These are phyloP conservation scores for Sarocladium kiliense DNA, from an alignment of 2,329 filamentous ascomycete species.

Conservation along the genomic window DNA sequence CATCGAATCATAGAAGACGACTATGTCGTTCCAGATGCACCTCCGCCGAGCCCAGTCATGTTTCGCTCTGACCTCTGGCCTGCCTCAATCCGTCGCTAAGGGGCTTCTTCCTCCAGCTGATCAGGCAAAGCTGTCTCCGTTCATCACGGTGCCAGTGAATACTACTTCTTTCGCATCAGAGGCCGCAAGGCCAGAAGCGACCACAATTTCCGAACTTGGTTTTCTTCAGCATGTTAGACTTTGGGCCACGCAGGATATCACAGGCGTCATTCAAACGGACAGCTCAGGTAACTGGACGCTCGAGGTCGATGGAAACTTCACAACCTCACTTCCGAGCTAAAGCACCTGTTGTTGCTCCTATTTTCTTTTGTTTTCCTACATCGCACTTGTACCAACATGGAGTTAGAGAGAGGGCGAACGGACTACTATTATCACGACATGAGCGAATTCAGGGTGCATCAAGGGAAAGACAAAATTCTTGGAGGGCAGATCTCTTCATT, in stretches of 20 bases:
- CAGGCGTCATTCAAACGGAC: too few species aligned
- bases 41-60: constrained; percentile 59
- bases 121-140: background rate
- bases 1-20: constrained; percentile 52
- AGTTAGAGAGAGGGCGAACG: background rate
- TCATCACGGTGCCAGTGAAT: too few species aligned
- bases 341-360: background rate
- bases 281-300: background rate
- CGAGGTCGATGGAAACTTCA: background rate
- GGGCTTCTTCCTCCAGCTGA: background rate
- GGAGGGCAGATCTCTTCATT: background rate
- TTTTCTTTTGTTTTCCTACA: background rate
- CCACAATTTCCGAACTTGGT: background rate
- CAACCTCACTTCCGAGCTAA: background rate
- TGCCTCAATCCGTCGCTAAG: constrained; percentile 40
- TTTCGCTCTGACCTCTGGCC: constrained; percentile 55
- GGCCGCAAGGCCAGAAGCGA: too few species aligned
- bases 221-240: background rate
- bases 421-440: background rate
- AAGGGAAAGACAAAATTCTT: background rate
- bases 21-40: constrained; percentile 60
- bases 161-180: too few species aligned
- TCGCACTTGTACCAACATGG: constrained; percentile 5
- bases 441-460: constrained; percentile 1
- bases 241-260: too few species aligned